Percentiles rank a stretch among this genome's conserved stretches.
Conservation (phyloP, 2,329 filamentous ascomycete species). For the Xylariaceae sp. region DNA sequence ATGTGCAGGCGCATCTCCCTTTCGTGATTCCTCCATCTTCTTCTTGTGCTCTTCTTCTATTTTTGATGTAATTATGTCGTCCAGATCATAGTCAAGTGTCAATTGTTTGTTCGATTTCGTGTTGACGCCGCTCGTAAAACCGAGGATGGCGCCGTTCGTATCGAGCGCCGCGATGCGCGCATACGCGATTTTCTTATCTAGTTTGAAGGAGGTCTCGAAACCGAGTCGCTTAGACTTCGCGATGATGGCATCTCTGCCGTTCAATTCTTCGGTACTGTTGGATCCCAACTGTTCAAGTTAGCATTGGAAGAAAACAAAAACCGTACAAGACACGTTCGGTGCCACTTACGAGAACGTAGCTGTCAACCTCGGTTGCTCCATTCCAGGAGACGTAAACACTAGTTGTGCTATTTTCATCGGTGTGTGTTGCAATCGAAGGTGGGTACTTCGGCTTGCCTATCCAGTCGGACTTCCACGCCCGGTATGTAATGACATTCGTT, state of each 20-base stretch:
- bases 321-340: background rate
- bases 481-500: constrained; percentile 10
- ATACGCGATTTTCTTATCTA: background rate
- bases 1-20: background rate
- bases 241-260: constrained; percentile 4
- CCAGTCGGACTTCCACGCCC: constrained; percentile 12
- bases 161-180: constrained; percentile 11
- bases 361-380: constrained; percentile 11
- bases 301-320: too few species aligned
- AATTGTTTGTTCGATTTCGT: background rate
- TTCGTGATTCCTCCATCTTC: background rate
- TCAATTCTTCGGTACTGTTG: constrained; percentile 3
- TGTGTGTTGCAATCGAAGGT: constrained; percentile 6
- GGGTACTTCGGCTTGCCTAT: constrained; percentile 9
- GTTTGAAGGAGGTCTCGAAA: constrained; percentile 12
- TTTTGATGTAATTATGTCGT: constrained; percentile 2
- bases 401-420: background rate
- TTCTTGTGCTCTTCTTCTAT: background rate
- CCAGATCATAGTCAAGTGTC: constrained; percentile 5
- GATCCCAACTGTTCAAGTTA: constrained; percentile 2
- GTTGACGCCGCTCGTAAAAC: constrained; percentile 9
- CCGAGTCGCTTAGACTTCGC: constrained; percentile 6
- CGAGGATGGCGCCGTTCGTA: constrained; percentile 6
- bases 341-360: constrained; percentile 6
- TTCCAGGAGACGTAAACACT: constrained; percentile 12